Percentiles rank a stretch among this genome's conserved stretches.
Evolutionary conservation across 2,329 filamentous ascomycete genomes (phyloP).

Genomic region (Ophidiomyces ophidiicola): DNA sequence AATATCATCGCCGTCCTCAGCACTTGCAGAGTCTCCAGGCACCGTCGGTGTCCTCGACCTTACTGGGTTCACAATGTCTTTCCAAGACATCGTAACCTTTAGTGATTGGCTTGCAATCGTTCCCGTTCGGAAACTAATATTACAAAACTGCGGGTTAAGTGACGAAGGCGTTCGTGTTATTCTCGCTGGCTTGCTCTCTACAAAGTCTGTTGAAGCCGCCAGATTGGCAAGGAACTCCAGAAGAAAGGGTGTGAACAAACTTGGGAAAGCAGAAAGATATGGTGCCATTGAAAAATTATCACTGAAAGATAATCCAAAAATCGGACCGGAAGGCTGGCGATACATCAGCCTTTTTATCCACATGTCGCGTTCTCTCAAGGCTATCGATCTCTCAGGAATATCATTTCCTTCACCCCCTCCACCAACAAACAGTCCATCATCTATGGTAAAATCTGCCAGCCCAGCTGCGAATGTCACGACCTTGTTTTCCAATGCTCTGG

Average conservation of each 20-base stretch:
- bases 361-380: constrained; percentile 75
- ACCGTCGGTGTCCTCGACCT: constrained; percentile 72
- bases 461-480: constrained; percentile 43
- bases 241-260: constrained; percentile 18
- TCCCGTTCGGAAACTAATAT: constrained; percentile 69
- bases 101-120: constrained; percentile 92
- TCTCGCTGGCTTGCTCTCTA: constrained; percentile 71
- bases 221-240: constrained; percentile 34
- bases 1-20: constrained; percentile 58
- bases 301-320: constrained; percentile 76
- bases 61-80: constrained; percentile 68
- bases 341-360: constrained; percentile 82
- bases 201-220: constrained; percentile 52
- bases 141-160: constrained; percentile 76
- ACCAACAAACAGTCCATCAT: constrained; percentile 12
- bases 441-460: constrained; percentile 19
- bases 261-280: constrained; percentile 30
- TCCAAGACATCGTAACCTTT: constrained; percentile 73
- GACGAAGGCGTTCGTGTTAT: constrained; percentile 81
- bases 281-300: constrained; percentile 78
- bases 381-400: constrained; percentile 74
- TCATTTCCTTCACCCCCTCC: constrained; percentile 49
- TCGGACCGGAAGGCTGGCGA: constrained; percentile 79
- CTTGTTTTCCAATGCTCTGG: constrained; percentile 62
- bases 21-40: constrained; percentile 52